These are phyloP conservation scores for Carpinus fangiana DNA, from an alignment of 306 rosid genomes.

Conservation along the genomic window DNA sequence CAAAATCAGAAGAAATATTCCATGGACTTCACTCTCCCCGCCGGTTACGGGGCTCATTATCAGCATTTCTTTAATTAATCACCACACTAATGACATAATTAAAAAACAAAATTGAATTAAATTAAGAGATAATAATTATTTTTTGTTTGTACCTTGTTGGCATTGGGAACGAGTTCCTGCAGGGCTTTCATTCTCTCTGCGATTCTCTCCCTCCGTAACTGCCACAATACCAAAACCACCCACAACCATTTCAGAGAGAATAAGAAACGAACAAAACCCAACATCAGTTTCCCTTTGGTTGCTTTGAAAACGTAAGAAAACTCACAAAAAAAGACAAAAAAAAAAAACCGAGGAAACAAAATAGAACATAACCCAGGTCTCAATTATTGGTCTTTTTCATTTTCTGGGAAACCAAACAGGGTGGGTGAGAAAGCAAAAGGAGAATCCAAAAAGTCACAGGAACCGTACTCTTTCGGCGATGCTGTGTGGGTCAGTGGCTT, in stretches of 20 bases:
- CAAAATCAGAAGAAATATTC: not conserved
- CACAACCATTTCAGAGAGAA: not conserved
- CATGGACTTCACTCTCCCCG: slow-evolving; percentile 2
- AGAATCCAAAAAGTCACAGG: not conserved
- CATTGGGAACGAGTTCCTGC: slow-evolving; percentile 97
- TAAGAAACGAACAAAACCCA: not conserved
- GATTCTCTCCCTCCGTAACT: slow-evolving; percentile 97
- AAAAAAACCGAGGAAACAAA: not conserved
- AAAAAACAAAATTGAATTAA: not conserved
- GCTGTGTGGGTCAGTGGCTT: slow-evolving; percentile 98
- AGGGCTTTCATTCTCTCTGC: slow-evolving; percentile 98
- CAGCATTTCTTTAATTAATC: not conserved
- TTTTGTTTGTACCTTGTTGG: slow-evolving; percentile 64
- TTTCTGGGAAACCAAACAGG: slow-evolving; percentile 34
- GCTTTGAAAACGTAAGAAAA: slow-evolving; percentile 27
- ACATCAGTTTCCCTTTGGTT: slow-evolving; percentile 20
- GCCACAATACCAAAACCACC: slow-evolving; percentile 26
- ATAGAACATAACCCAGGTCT: not conserved
- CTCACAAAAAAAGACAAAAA: not conserved
- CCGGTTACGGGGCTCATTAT: not conserved
- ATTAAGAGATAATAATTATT: not conserved
- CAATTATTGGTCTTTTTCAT: slow-evolving; percentile 1
- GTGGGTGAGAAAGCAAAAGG: not conserved
- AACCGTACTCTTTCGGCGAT: slow-evolving; percentile 87
- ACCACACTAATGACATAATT: not conserved